These are phyloP conservation scores for Lentinula raphanica DNA, from an alignment of 768 basidiomycete species.

Conservation along the genomic window DNA sequence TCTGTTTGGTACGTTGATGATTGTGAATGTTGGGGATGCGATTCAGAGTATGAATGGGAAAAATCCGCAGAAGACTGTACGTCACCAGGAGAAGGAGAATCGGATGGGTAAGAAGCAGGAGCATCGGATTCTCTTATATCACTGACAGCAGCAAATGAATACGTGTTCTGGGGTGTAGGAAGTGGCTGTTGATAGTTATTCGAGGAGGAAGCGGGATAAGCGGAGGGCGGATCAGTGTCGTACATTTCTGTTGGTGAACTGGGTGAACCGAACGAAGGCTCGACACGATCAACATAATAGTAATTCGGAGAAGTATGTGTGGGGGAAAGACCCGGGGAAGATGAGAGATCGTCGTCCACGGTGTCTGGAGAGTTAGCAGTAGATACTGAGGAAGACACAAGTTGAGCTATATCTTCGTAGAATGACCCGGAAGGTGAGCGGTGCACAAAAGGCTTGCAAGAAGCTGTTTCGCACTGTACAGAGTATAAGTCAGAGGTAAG, in stretches of 20 bases:
- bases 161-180: constrained; percentile 9
- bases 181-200: constrained; percentile 11
- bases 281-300: constrained; percentile 26
- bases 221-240: constrained; percentile 13
- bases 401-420: constrained; percentile 20
- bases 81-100: constrained; percentile 39
- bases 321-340: constrained; percentile 24
- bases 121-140: constrained; percentile 22
- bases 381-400: constrained; percentile 19
- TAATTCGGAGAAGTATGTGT: constrained; percentile 20
- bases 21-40: constrained; percentile 37
- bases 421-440: constrained; percentile 9
- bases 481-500: background rate
- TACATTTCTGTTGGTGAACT: constrained; percentile 28
- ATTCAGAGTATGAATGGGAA: constrained; percentile 36
- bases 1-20: constrained; percentile 36
- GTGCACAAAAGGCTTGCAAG: background rate
- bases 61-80: constrained; percentile 31
- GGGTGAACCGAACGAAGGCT: constrained; percentile 27
- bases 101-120: constrained; percentile 11
- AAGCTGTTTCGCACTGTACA: background rate
- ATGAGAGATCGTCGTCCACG: constrained; percentile 29
- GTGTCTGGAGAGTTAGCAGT: constrained; percentile 24
- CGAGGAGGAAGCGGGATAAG: constrained; percentile 11
- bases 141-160: constrained; percentile 15